Base-by-base conservation (phyloP, 176 grass and related monocot genomes). In the Oryza officinalis region DNA sequence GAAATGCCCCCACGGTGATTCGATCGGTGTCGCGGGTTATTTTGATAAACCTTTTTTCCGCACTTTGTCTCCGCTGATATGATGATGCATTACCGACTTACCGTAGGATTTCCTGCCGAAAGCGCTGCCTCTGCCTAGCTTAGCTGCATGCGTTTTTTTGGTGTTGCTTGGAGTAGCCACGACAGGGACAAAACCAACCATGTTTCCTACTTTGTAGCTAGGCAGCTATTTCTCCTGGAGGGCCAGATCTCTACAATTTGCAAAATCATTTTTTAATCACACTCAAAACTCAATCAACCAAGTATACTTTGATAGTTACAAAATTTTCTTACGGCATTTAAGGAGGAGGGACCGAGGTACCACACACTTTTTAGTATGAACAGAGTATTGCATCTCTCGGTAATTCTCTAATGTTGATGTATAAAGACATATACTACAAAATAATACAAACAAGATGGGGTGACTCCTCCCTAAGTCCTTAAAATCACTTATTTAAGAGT, bases 71-170 rank as follows among this genome's bases (percentile, higher is more conserved):
- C 45, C 4, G 72, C 43, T 49, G 79, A 46, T 46, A 90, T 86
- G 88, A 90, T 86, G 79, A 83, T 18, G 68, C 79, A 86, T 90
- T 90, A 86, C 84, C 84, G 84, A 79, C 84, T 86, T 17, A 74
- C 45, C 79, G 60, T 83, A 79, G 59, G 79, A 77, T 90, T 89
- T 86, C 69, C 47, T 90, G 83, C 88, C 88, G 88, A 90, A 90
- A 90, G 88, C 67, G 88, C 67, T 14, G 54, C 78, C 82, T 89
- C 71, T 13, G 13, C 78, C 72, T 86, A 81, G 80, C 50, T 77
- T 76, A 76, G 79, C 54, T 70, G 66, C 67, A n/a, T 38, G 57
- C 57, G 8, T 81, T 59, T 72, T 68, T 81, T 54, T 14, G 77
- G 77, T 76, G 78, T 43, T 59, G 78, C 88, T 84, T 86, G 79